Evolutionary conservation across 768 basidiomycete species (phyloP).

Genomic region (Boletus fagicola): DNA sequence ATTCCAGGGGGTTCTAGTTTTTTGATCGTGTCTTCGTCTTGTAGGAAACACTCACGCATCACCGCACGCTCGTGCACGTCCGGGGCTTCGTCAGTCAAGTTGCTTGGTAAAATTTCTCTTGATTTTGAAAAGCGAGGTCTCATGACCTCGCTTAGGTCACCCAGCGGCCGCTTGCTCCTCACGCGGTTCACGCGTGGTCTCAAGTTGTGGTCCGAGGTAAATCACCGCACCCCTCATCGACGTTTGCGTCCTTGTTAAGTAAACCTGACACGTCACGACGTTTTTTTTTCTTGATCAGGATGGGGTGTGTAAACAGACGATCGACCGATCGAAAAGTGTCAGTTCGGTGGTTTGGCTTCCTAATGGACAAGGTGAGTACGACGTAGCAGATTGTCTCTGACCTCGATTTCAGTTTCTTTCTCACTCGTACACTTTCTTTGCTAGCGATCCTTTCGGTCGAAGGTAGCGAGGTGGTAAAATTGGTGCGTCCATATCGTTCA

Average conservation of each 20-base stretch:
- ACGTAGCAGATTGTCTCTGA: background rate
- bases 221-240: background rate
- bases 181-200: slow-evolving; percentile 48
- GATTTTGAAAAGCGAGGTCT: background rate
- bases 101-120: slow-evolving; percentile 38
- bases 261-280: background rate
- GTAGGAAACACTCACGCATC: slow-evolving; percentile 41
- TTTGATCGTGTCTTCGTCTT: background rate
- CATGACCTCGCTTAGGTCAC: slow-evolving; percentile 38
- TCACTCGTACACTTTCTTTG: background rate
- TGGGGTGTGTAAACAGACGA: slow-evolving; percentile 49
- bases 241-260: background rate
- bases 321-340: slow-evolving; percentile 44
- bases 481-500: slow-evolving; percentile 32
- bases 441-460: slow-evolving; percentile 53
- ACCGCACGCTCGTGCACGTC: slow-evolving; percentile 49
- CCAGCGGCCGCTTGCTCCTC: slow-evolving; percentile 42
- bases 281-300: slow-evolving; percentile 31
- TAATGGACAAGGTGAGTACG: slow-evolving; percentile 40
- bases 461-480: slow-evolving; percentile 42
- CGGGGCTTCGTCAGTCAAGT: slow-evolving; percentile 54
- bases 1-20: background rate
- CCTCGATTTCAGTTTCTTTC: background rate
- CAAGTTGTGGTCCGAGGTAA: slow-evolving; percentile 53
- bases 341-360: slow-evolving; percentile 53